Evolutionary conservation across 345 rosid genomes (phyloP), one percentile per base, ranked within the genome.

Genomic region (Dovyalis caffra): DNA sequence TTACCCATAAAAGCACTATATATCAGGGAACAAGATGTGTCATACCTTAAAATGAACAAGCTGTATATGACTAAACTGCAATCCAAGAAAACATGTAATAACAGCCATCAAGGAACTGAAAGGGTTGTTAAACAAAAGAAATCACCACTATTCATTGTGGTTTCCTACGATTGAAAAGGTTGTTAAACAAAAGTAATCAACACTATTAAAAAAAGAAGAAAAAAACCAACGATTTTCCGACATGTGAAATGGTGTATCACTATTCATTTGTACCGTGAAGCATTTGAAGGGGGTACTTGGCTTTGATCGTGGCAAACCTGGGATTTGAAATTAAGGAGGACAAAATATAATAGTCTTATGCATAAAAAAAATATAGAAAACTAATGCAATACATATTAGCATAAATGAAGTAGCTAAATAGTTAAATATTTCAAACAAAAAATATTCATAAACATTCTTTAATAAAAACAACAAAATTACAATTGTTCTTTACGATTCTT

Each of bases 51-150:
- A 71, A 85, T 86, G 87, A 60, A 82, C 68, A 78, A 83, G 83
- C n/a, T n/a, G n/a, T 71, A 86, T 67, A 76, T 85, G 92, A 38
- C 90, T 90, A 70, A 83, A 88, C 47, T 88, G 88, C 87, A 86
- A 75, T 35, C 90, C 90, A 78, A 85, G 57, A 66, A 85, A 75
- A 76, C 92, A 86, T n/a, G 92, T 80, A 49, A 85, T 72, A 32
- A 86, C 79, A 76, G 90, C 90, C 88, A 86, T 85, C 77, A 85
- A 72, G 60, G 90, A 85, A 67, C 90, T 88, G 89, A 70, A 81
- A 60, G 72, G 47, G 45, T 64, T 73, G 40, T 63, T 76, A 60
- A 21, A 28, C 49, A 47, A 74, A 63, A 63, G 51, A 74, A 51
- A 40, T 69, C 9, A 82, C 63, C 60, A 74, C 49, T 71, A 58